These are phyloP conservation scores for Melocanna baccifera DNA, from an alignment of 176 grass and related monocot species.

Conservation along the genomic window DNA sequence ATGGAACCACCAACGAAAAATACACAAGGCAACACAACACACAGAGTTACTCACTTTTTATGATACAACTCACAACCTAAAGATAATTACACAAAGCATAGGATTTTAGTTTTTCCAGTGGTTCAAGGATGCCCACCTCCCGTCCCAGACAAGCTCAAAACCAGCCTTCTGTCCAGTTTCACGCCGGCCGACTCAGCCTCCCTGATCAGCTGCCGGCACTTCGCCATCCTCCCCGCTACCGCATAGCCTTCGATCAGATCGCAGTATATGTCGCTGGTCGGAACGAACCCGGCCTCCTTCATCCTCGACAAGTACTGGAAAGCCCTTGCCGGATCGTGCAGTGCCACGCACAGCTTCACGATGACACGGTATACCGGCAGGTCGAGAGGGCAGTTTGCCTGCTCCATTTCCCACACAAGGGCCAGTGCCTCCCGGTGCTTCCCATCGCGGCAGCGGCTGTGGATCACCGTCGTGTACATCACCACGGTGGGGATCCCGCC, in stretches of 20 bases:
- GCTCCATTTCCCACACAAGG: constrained; percentile 88
- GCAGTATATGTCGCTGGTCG: constrained; percentile 60
- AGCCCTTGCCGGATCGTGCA: constrained; percentile 59
- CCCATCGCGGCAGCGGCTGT: constrained; percentile 55
- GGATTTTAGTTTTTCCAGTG: background rate
- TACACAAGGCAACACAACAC: background rate
- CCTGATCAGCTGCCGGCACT: constrained; percentile 59
- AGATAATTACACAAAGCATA: background rate
- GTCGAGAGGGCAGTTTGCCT: constrained; percentile 55
- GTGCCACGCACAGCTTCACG: constrained; percentile 55
- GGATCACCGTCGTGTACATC: constrained; percentile 85
- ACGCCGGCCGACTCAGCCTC: constrained; percentile 55
- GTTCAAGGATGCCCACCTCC: background rate
- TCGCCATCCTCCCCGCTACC: constrained; percentile 47
- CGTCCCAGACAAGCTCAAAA: constrained; percentile 29
- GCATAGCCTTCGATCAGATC: constrained; percentile 56
- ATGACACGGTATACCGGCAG: constrained; percentile 79
- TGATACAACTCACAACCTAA: background rate
- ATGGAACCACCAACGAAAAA: background rate
- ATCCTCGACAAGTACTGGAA: constrained; percentile 58
- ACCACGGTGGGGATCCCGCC: constrained; percentile 46
- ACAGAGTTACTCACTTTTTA: background rate
- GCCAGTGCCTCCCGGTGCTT: constrained; percentile 62
- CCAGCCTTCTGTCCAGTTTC: constrained; percentile 46
- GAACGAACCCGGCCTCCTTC: constrained; percentile 74